Percentiles rank a stretch among this genome's conserved stretches.
Evolutionary conservation across 176 grass and related monocot genomes (phyloP).

Genomic region (Eremochloa ophiuroides): DNA sequence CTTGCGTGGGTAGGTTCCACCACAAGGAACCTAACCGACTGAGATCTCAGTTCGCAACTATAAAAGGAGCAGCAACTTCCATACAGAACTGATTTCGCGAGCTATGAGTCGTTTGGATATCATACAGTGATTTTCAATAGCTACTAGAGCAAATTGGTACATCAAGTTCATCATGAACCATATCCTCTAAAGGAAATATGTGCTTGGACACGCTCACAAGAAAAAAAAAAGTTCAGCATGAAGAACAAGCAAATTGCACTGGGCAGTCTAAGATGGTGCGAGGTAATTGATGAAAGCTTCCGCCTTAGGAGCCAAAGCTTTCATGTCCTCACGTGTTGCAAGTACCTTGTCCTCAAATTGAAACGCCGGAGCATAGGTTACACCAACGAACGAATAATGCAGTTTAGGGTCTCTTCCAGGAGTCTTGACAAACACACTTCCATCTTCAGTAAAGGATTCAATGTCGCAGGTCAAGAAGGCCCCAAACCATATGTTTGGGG

Average conservation of each 20-base stretch:
- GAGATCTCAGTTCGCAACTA: no score
- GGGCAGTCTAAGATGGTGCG: constrained; percentile 31
- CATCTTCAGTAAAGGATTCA: constrained; percentile 43
- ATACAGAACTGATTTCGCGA: neutral
- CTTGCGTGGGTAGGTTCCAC: no score
- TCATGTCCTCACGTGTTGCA: constrained; percentile 55
- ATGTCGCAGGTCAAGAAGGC: constrained; percentile 55
- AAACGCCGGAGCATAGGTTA: constrained; percentile 74
- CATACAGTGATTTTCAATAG: constrained; percentile 8
- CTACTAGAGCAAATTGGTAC: neutral
- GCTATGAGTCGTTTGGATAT: neutral
- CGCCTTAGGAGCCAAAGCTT: constrained; percentile 42
- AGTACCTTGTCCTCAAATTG: constrained; percentile 65
- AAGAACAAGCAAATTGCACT: neutral
- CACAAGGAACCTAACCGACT: no score
- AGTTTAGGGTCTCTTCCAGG: constrained; percentile 46
- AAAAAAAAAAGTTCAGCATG: neutral
- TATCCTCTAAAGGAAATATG: neutral
- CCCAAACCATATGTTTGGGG: constrained; percentile 80
- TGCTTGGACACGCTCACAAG: neutral
- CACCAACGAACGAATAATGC: constrained; percentile 81
- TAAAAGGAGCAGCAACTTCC: neutral
- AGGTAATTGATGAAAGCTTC: constrained; percentile 83
- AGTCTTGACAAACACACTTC: constrained; percentile 47
- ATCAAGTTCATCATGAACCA: neutral